Evolutionary conservation across 345 rosid species (phyloP), one percentile per base, ranked within the genome.

Genomic region (Salix arbutifolia): DNA sequence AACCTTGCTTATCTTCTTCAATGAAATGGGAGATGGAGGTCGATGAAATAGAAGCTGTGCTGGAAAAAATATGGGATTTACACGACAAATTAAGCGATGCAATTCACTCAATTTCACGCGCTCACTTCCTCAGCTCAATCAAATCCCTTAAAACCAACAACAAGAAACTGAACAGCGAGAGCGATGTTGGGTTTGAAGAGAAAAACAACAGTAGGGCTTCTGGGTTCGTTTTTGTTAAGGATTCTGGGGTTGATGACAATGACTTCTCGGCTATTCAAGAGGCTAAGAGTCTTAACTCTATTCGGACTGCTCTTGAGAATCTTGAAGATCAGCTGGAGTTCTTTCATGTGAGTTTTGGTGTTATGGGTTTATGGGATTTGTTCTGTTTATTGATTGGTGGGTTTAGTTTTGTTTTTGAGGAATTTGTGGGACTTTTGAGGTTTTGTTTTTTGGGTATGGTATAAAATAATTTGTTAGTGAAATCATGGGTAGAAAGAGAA

Each of bases 11-110:
- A 38, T 46, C 2, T 13, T 23, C 21, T 44, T 18, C 50, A 74
- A 65, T 83, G 96, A 88, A 25, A 38, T 68, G 92, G 89, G 53
- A 89, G 48, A 95, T 96, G 99, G 98, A 96, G 89, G 76, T 86
- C 33, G 97, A 91, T 52, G 99, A 92, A 84, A 87, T 92, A 74
- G 98, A 93, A 84, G 92, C 90, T 0, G 88, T 90, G 44, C 89
- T 95, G 21, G 99, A 91, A 88, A 95, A 89, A 84, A 93, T 95
- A 60, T 95, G 99, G 93, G 99, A 93, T 84, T 86, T 95, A 16
- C 99, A 93, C 85, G 97, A 93, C 88, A 95, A 93, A 85, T 89
- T 95, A 37, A 95, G 97, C 87, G 99, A 95, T 82, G 97, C 94
- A 69, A 95, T 96, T 71, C 97, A 90, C 89, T 83, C 91, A 26